Evolutionary conservation across 2,329 filamentous ascomycete genomes (phyloP).

Genomic region (Colletotrichum sp.): DNA sequence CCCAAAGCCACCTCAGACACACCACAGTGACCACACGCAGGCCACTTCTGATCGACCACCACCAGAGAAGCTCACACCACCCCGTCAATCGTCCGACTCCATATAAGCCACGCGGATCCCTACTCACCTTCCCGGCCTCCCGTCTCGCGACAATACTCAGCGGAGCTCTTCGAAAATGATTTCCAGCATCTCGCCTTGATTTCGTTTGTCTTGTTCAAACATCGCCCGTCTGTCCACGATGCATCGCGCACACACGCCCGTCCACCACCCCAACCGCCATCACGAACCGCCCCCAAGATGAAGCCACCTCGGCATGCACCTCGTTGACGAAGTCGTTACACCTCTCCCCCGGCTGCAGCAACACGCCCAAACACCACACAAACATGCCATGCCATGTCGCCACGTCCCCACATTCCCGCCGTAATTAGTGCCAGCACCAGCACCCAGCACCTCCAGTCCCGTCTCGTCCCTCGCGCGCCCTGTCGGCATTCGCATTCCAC

Average conservation of each 20-base stretch:
- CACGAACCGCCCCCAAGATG: not conserved
- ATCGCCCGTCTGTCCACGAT: not conserved
- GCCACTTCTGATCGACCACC: not conserved
- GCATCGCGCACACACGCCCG: not conserved
- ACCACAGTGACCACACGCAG: not conserved
- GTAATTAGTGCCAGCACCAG: not conserved
- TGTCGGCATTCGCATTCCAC: not conserved
- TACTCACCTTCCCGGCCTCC: fast-evolving
- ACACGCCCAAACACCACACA: not conserved
- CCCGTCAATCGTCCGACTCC: not conserved
- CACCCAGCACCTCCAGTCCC: not conserved
- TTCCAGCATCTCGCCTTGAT: not conserved
- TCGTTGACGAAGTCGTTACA: not conserved
- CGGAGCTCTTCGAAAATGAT: not conserved
- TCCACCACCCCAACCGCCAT: not conserved
- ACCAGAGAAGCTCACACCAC: not conserved
- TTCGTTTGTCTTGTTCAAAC: not conserved
- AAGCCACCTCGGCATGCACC: not conserved
- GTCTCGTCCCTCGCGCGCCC: not conserved
- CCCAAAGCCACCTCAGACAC: not conserved
- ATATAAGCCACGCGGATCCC: constrained; percentile 14
- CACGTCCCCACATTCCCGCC: not conserved
- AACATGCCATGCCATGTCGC: constrained; percentile 1
- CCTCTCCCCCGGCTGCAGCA: not conserved
- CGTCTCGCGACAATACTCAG: not conserved